Evolutionary conservation across 768 basidiomycete species (phyloP).

Genomic region (Suillus subalutaceus): DNA sequence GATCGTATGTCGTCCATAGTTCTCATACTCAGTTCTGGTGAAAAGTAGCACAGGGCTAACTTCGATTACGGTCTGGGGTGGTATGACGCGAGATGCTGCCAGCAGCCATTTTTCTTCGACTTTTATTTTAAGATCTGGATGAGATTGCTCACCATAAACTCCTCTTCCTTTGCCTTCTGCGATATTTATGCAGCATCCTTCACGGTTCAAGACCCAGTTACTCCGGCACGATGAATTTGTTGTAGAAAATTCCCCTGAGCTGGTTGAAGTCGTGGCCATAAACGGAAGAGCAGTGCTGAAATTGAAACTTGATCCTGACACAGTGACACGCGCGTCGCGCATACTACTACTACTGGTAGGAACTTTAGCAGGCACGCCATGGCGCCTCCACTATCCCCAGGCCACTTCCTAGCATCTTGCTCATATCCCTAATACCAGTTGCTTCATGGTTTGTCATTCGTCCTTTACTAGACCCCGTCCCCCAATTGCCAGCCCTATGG

Average conservation of each 20-base stretch:
- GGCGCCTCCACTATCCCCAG: constrained; percentile 39
- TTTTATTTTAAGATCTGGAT: neutral
- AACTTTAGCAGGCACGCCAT: constrained; percentile 16
- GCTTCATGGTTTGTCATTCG: constrained; percentile 75
- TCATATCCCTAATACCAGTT: constrained; percentile 65
- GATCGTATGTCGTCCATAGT: constrained; percentile 62
- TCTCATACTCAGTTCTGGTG: constrained; percentile 66
- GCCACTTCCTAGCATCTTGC: constrained; percentile 52
- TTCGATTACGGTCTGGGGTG: constrained; percentile 72
- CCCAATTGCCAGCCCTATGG: constrained; percentile 73
- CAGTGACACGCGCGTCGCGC: neutral
- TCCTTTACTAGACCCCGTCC: constrained; percentile 69
- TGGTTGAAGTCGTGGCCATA: constrained; percentile 15
- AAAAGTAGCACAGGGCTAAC: constrained; percentile 86
- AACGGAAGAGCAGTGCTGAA: constrained; percentile 16
- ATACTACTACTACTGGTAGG: too few species aligned
- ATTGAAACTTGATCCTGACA: neutral
- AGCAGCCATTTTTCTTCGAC: constrained; percentile 29
- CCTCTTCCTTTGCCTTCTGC: constrained; percentile 58
- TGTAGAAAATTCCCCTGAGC: neutral
- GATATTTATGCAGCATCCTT: constrained; percentile 50
- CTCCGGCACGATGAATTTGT: neutral
- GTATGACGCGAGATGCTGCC: constrained; percentile 30
- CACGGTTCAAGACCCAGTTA: constrained; percentile 41
- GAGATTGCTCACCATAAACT: constrained; percentile 54